These are phyloP conservation scores for Dionaea muscipula DNA, from an alignment of 179 eudicot genomes.

Conservation along the genomic window DNA sequence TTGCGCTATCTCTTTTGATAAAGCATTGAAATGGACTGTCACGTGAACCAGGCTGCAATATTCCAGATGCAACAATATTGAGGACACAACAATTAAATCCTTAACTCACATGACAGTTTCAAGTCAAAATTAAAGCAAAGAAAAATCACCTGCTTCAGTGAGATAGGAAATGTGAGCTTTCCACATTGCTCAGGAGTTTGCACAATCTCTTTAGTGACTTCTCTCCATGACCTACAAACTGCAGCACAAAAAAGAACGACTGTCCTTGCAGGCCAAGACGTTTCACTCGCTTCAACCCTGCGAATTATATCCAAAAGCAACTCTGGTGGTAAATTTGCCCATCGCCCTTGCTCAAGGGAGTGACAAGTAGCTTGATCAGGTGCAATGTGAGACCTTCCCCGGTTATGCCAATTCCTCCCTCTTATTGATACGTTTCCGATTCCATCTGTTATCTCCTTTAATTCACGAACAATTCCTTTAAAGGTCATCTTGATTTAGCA, in stretches of 20 bases:
- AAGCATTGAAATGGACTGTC: constrained; percentile 67
- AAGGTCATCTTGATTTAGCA: constrained; percentile 45
- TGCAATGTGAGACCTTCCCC: constrained; percentile 64
- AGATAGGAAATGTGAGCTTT: constrained; percentile 79
- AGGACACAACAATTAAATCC: not conserved
- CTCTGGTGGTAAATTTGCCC: constrained; percentile 85
- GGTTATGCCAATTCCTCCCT: constrained; percentile 58
- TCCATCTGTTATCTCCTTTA: constrained; percentile 65
- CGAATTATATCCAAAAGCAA: constrained; percentile 73
- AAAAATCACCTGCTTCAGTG: constrained; percentile 64
- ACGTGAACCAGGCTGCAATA: constrained; percentile 68
- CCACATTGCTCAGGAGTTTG: constrained; percentile 89
- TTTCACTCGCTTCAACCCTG: constrained; percentile 73
- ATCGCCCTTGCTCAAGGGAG: constrained; percentile 55
- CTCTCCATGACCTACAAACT: constrained; percentile 87
- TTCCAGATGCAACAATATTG: not conserved
- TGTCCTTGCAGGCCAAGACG: constrained; percentile 78
- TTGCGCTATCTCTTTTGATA: constrained; percentile 66
- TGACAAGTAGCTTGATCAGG: constrained; percentile 52
- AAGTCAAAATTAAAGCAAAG: not conserved
- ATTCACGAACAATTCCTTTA: constrained; percentile 58
- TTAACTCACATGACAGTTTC: not conserved
- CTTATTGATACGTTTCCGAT: constrained; percentile 58
- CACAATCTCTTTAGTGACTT: constrained; percentile 77
- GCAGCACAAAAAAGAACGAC: constrained; percentile 73